Evolutionary conservation across 2,329 filamentous ascomycete genomes (phyloP), one percentile per base, ranked within the genome.

Genomic region (Penicillium psychrosexuale): DNA sequence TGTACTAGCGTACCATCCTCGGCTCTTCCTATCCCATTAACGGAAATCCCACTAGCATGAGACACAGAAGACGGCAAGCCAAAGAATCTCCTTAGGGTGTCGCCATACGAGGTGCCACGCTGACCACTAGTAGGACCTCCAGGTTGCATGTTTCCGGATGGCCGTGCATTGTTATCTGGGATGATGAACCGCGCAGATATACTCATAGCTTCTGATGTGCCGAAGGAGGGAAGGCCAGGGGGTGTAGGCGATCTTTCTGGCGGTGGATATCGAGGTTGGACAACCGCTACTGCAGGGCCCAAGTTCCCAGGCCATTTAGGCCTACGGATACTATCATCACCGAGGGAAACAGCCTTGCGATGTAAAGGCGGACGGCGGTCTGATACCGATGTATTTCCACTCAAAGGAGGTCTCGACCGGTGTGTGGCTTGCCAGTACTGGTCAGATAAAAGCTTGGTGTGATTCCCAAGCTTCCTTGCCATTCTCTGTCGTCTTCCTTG

Each of bases 191-290:
- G 69, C 8, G 65, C 56, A 37, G 68, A 64, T 51, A 60, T 69
- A n/a, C 55, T 56, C 12, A 75, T 60, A 11, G 75, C 75, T 62
- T 77, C 74, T 31, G 61, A 62, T 2, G 69, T 72, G 24, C 75
- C 74, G 56, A 78, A 78, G 2, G 74, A 73, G 6, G 76, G 76
- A 37, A 79, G 61, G 0, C 77, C 76, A 1, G 75, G 74, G 19
- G 77, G 76, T 3, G 77, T 79, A 3, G 72, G 70, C 17, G 64
- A 58, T 56, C 76, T 66, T 30, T 62, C 53, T 12, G 75, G 75
- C 30, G 76, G 74, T 51, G 73, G 68, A 53, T 67, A 71, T 47
- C 55, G 60, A 30, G 75, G 75, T 24, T 69, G 60, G 33, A 62
- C 54, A 28, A 69, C 68, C 33, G 62, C 64, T 22, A 66, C 65